Base-by-base conservation (phyloP, 768 basidiomycete species). In the Rhodotorula graminis region DNA sequence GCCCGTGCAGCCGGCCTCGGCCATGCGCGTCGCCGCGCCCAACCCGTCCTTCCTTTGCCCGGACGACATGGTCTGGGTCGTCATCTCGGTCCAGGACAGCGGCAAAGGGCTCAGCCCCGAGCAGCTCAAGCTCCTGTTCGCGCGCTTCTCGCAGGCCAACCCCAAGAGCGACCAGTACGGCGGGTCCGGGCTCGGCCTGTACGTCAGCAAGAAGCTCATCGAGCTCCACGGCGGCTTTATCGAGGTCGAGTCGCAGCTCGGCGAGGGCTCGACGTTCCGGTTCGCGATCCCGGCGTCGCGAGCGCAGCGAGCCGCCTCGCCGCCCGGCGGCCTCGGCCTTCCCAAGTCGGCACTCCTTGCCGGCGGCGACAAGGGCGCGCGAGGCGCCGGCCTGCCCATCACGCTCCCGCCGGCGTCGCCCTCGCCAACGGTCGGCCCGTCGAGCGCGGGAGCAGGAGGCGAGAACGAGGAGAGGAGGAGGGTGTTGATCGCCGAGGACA, bases 171-270 rank as follows among this genome's bases (percentile, higher is more conserved):
- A 72, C 42, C 70, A 75, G 53, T 62, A 67, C 46, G 61, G 64
- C 23, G 73, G 72, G 0, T 60, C 56, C 2, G 76, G 76, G 23
- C 67, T 77, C 37, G 76, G 76, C 9, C 68, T 77, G 8, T 77
- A 71, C 68, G 65, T 77, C 15, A 61, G 57, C 7, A 71, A 74
- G 65, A 74, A 72, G 64, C 70, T 77, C 62, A 62, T 77, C 57
- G 76, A 74, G 61, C 65, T 77, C 0, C 76, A 77, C 44, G 21
- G 42, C 23, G 76, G 72, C 14, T 69, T 71, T 65, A 72, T 77
- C 64, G 37, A 31, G 33, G 66, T 67, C 66, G 62, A 68, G 44
- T 53, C 57, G 11, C 6, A 16, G 5, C 50, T 64, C 42, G 70
- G 66, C 6, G 44, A 21, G 14, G 76, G 76, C 12, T 56, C 57